A percentile compares a stretch with the other conserved stretches of the same genome.
Evolutionary conservation across 1,284 basidiomycete species (phyloP).

Genomic region (Melanopsichium pennsylvanicum): DNA sequence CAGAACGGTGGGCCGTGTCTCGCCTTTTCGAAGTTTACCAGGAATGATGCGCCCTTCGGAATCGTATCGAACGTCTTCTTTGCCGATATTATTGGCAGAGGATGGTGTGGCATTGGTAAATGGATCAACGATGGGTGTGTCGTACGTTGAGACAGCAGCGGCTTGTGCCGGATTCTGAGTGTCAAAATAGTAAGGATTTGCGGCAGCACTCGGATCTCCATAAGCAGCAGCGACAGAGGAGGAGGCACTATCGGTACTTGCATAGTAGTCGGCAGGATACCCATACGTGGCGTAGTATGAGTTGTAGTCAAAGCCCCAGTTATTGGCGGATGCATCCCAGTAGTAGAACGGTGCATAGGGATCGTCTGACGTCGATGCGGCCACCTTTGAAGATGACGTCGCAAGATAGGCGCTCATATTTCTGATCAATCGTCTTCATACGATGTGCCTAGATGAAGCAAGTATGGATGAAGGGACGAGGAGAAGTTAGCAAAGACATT

Average conservation of each 20-base stretch:
- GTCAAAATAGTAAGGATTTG: constrained; percentile 21
- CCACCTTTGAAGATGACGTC: constrained; percentile 6
- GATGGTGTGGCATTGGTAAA: no score
- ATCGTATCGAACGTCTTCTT: constrained; percentile 21
- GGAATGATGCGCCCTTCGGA: constrained; percentile 42
- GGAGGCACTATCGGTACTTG: constrained; percentile 25
- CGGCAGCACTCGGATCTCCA: constrained; percentile 2
- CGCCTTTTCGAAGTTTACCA: constrained; percentile 75
- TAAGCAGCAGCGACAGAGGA: constrained; percentile 20
- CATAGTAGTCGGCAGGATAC: constrained; percentile 43
- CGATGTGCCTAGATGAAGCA: no score
- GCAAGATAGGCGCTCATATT: constrained; percentile 2
- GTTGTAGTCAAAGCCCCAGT: constrained; percentile 64
- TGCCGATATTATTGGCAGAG: no score
- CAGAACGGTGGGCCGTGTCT: constrained; percentile 90
- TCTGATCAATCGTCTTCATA: no score
- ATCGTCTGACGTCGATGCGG: constrained; percentile 35
- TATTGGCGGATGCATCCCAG: constrained; percentile 57
- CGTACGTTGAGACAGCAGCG: not conserved
- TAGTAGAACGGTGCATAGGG: constrained; percentile 65
- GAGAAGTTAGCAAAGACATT: no score
- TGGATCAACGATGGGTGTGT: constrained; percentile 6
- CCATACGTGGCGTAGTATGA: constrained; percentile 58
- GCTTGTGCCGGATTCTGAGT: not conserved
- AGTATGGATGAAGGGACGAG: no score